These are phyloP conservation scores for Daldinia eschscholtzii DNA, from an alignment of 2,329 filamentous ascomycete genomes.

Conservation along the genomic window DNA sequence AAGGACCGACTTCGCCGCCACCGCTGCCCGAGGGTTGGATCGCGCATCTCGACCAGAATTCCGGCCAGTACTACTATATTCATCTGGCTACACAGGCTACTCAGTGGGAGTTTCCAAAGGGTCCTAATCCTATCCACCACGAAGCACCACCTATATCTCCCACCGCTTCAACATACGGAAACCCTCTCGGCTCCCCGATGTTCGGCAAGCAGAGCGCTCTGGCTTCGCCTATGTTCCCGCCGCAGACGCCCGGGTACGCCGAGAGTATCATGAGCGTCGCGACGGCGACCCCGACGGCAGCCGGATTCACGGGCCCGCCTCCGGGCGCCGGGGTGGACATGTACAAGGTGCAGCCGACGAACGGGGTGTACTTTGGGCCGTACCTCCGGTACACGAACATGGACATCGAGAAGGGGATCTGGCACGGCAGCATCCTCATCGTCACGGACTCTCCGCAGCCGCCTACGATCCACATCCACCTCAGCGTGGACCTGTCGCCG, in stretches of 20 bases:
- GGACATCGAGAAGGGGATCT: slow-evolving; percentile 90
- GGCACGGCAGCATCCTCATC: slow-evolving; percentile 93
- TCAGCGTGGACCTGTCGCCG: slow-evolving; percentile 89
- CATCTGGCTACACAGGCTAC: slow-evolving; percentile 95
- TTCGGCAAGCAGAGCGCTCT: slow-evolving; percentile 76
- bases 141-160: slow-evolving; percentile 87
- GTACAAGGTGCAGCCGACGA: slow-evolving; percentile 93
- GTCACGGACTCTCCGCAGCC: slow-evolving; percentile 92
- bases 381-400: slow-evolving; percentile 97
- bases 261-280: slow-evolving; percentile 86
- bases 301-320: slow-evolving; percentile 90
- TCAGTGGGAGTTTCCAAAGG: slow-evolving; percentile 99
- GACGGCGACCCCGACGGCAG: slow-evolving; percentile 78
- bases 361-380: slow-evolving; percentile 97
- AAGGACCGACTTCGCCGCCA: slow-evolving; percentile 83
- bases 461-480: slow-evolving; percentile 94
- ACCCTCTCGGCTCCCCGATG: slow-evolving; percentile 77
- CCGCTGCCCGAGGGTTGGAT: slow-evolving; percentile 98
- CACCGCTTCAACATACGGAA: slow-evolving; percentile 80
- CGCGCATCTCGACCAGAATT: slow-evolving; percentile 93
- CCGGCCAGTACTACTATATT: slow-evolving; percentile 99
- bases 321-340: slow-evolving; percentile 90
- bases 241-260: slow-evolving; percentile 85
- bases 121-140: slow-evolving; percentile 87
- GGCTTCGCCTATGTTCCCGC: slow-evolving; percentile 84